Evolutionary conservation across 73 alveolate genomes (phyloP).

Genomic region (Paraurostyla sp.): DNA sequence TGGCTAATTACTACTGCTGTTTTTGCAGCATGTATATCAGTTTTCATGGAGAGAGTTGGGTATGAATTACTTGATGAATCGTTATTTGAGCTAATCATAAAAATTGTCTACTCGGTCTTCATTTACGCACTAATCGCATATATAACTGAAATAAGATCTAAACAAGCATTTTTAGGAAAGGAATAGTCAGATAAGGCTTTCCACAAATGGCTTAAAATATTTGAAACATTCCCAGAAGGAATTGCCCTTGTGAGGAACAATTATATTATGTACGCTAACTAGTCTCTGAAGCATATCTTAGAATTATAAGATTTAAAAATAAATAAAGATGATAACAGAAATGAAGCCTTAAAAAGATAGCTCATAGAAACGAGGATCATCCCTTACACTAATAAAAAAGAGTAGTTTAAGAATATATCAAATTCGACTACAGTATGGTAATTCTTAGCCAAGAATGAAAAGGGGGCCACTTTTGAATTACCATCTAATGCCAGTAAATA

Average conservation of each 20-base stretch:
- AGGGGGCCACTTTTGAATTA: conserved; percentile 23
- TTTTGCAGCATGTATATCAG: conserved; percentile 1
- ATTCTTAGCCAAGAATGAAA: conserved; percentile 35
- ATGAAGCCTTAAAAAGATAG: conserved; percentile 10
- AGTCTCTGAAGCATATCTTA: not conserved
- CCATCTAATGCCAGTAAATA: conserved; percentile 6
- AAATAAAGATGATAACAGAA: not conserved
- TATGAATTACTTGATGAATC: not conserved
- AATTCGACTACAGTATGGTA: conserved; percentile 19
- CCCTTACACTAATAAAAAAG: conserved; percentile 21
- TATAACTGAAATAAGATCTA: conserved; percentile 14
- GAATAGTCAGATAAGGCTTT: conserved; percentile 31
- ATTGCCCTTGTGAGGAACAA: conserved; percentile 38
- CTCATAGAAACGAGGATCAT: conserved; percentile 21
- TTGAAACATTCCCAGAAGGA: conserved; percentile 57
- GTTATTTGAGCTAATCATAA: not conserved
- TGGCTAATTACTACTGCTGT: conserved; percentile 26
- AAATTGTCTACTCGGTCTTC: not conserved
- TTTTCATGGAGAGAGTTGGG: conserved; percentile 1
- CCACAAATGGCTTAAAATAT: conserved; percentile 32
- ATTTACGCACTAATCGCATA: conserved; percentile 43
- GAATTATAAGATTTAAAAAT: not conserved
- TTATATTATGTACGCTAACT: conserved; percentile 25
- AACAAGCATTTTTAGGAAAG: conserved; percentile 26
- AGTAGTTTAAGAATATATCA: not conserved